Conservation (phyloP, 208 protist species). For the Leptomonas pyrrhocoris region DNA sequence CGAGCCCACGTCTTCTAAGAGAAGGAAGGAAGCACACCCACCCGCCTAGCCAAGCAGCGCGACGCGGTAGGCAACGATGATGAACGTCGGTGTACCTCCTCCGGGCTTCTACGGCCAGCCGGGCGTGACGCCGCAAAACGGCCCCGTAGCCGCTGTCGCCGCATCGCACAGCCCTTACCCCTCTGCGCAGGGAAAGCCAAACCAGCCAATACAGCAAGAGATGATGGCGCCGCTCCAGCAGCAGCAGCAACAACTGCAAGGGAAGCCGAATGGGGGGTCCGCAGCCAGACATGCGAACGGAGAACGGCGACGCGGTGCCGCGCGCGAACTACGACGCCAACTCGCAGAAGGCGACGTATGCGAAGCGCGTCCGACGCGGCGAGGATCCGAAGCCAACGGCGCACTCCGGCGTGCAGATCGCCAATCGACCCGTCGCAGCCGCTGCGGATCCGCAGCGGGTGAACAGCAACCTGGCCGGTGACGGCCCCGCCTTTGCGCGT, state of each 20-base stretch:
- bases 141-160: not conserved
- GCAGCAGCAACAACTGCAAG: conserved; percentile 7
- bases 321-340: conserved; percentile 27
- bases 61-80: not conserved
- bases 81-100: conserved; percentile 1
- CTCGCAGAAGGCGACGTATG: conserved; percentile 36
- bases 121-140: conserved; percentile 1
- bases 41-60: not conserved
- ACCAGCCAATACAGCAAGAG: not conserved
- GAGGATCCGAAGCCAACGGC: conserved; percentile 24
- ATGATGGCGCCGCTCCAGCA: not conserved
- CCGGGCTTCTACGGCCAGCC: conserved; percentile 6
- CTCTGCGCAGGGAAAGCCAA: not conserved
- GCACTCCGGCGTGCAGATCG: conserved; percentile 25
- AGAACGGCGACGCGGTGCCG: not conserved
- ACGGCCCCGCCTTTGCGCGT: conserved; percentile 22
- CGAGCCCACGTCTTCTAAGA: too few relatives aligned
- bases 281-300: not conserved
- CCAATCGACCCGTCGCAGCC: conserved; percentile 19
- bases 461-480: conserved; percentile 35
- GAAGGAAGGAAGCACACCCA: not conserved
- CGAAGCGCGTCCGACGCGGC: conserved; percentile 38
- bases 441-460: conserved; percentile 26
- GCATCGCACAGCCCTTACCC: not conserved
- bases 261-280: not conserved